Base-by-base conservation (phyloP, 2,329 filamentous ascomycete species). In the Colletotrichum noveboracense region DNA sequence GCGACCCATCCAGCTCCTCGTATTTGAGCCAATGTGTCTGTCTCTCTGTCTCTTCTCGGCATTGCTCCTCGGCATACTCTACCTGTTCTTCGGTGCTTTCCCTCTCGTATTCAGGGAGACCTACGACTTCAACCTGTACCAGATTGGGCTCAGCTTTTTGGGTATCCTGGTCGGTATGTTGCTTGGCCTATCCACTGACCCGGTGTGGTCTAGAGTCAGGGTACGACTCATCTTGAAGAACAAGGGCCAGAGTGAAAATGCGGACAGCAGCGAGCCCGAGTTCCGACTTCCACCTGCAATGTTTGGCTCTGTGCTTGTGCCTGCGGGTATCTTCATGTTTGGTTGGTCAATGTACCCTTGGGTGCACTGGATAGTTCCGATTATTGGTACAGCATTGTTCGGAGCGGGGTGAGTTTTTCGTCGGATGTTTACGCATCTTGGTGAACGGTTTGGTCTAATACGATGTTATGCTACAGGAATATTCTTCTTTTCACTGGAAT, bases 11-110 rank as follows among this genome's bases (percentile, higher is more conserved):
- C 91, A 97, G 84, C 90, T 98, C 5, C 89, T 98, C 68, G 84
- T 93, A 66, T 90, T 94, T 69, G 95, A 98, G 86, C 95, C 94
- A 78, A 98, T 98, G 95, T 94, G 93, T 75, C 87, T 97, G 71
- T 92, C 92, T 78, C 91, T 98, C 24, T 97, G 95, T 83, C 85
- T 97, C 24, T 94, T 96, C 79, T 95, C 94, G 1, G 95, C 95
- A 38, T 91, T 98, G 70, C 87, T 98, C n/a, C 88, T 98, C 7
- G 96, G 96, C 6, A 94, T 98, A 58, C 86, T 98, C 4, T 98
- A 98, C 82, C 91, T 98, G 34, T 98, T 97, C 87, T 97, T 98
- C 82, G 95, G 95, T 18, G 95, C 96, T 0, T 98, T 98, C 80
- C 91, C 94, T 6, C 87, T 97, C 55, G 92, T 98, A 16, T 98